A percentile compares a stretch with the other conserved stretches of the same genome.
Conservation (phyloP, 257 asterid genomes). For the Cruciata laevipes region DNA sequence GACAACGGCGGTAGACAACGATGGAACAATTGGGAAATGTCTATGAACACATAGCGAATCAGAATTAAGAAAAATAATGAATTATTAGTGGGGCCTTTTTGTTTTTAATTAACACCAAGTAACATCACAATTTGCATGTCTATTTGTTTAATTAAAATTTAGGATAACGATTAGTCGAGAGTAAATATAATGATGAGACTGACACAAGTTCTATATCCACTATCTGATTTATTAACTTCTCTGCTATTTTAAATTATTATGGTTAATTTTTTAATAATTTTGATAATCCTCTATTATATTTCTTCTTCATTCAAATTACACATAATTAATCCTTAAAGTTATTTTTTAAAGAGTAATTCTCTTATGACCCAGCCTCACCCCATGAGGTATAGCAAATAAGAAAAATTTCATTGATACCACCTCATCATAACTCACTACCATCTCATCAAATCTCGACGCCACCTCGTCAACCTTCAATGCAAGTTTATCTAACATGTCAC, state of each 20-base stretch:
- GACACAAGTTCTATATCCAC: background rate
- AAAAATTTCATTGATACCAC: too few species aligned
- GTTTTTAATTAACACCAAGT: background rate
- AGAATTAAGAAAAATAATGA: background rate
- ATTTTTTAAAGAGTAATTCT: too few species aligned
- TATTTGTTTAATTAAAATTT: background rate
- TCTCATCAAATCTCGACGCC: too few species aligned
- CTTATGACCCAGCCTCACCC: too few species aligned
- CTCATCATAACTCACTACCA: too few species aligned
- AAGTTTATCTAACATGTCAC: too few species aligned
- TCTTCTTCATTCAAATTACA: too few species aligned
- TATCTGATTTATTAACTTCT: background rate
- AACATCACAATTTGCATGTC: background rate
- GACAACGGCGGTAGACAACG: conserved; percentile 10
- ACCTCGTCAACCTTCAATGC: too few species aligned
- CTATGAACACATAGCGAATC: background rate
- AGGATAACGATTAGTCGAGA: background rate
- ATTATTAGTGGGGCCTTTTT: background rate
- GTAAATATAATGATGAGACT: background rate
- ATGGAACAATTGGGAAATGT: conserved; percentile 6
- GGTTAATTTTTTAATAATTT: too few species aligned
- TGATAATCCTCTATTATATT: background rate
- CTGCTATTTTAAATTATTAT: background rate
- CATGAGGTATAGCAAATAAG: too few species aligned
- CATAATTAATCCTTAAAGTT: too few species aligned